Percentiles rank a stretch among this genome's conserved stretches.
These are phyloP conservation scores for Fennellomyces sp. DNA, from an alignment of 371 early-diverging fungal species.

Conservation along the genomic window DNA sequence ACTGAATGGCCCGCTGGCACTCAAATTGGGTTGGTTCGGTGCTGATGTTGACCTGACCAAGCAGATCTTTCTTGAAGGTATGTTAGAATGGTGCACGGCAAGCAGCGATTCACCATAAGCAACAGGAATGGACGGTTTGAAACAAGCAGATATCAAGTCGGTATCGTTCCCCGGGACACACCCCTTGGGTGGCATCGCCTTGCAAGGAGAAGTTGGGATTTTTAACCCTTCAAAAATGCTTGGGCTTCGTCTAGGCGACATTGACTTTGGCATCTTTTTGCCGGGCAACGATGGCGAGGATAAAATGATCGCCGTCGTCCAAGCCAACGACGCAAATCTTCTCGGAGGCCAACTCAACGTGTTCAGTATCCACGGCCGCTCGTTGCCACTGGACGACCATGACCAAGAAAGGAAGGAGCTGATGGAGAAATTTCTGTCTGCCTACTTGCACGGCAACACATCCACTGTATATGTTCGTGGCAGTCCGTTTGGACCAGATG, in stretches of 20 bases:
- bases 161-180: constrained; percentile 41
- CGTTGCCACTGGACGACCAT: constrained; percentile 27
- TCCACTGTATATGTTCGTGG: constrained; percentile 39
- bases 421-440: constrained; percentile 39
- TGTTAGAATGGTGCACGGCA: neutral
- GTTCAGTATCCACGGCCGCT: constrained; percentile 44
- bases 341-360: constrained; percentile 38
- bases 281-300: constrained; percentile 28
- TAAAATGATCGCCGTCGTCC: constrained; percentile 42
- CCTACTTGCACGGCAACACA: constrained; percentile 43
- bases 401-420: constrained; percentile 15
- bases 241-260: constrained; percentile 41
- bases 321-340: constrained; percentile 36
- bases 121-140: constrained; percentile 56
- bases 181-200: constrained; percentile 39
- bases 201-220: constrained; percentile 37
- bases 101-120: neutral
- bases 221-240: constrained; percentile 48
- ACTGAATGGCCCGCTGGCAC: constrained; percentile 29
- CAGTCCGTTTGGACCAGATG: constrained; percentile 38
- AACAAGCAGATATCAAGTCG: constrained; percentile 34
- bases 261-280: constrained; percentile 50
- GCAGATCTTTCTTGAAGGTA: constrained; percentile 38
- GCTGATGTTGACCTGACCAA: constrained; percentile 28
- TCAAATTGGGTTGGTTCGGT: constrained; percentile 32